Conservation (phyloP, 176 grass and related monocot genomes). For the Oryza coarctata region DNA sequence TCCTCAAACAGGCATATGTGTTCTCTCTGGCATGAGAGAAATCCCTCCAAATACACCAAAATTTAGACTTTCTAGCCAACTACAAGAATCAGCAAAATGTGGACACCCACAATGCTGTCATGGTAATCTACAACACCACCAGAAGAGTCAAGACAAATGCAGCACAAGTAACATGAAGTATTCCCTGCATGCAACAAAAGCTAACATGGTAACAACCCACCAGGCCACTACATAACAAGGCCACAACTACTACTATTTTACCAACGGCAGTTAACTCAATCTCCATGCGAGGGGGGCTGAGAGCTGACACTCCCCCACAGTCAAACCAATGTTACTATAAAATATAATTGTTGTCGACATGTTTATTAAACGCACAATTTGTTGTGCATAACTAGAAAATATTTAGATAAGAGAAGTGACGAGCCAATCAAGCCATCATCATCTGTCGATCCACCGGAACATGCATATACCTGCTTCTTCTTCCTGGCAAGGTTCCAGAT, state of each 20-base stretch:
- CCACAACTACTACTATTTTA: background rate
- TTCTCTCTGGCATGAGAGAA: background rate
- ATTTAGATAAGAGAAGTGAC: background rate
- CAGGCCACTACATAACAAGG: background rate
- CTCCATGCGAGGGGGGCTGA: background rate
- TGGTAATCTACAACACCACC: background rate
- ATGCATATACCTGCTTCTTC: conserved; percentile 71
- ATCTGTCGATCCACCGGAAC: background rate
- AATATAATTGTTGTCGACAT: background rate
- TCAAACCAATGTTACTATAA: background rate
- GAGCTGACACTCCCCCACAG: background rate
- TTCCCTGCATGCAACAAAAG: conserved; percentile 7
- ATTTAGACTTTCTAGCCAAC: background rate
- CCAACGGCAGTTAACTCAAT: background rate
- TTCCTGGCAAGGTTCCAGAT: conserved; percentile 89
- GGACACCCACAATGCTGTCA: background rate
- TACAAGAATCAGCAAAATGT: background rate
- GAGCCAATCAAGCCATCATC: background rate
- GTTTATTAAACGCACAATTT: background rate
- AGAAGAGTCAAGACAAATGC: background rate
- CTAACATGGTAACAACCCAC: background rate
- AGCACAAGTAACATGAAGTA: background rate
- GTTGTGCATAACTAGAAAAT: background rate
- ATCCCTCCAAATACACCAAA: background rate
- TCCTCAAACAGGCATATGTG: background rate